Percentiles rank a stretch among this genome's conserved stretches.
Conservation (phyloP, 1,139 yeast species). For the Hemisphaericaspora xylanilytica region DNA sequence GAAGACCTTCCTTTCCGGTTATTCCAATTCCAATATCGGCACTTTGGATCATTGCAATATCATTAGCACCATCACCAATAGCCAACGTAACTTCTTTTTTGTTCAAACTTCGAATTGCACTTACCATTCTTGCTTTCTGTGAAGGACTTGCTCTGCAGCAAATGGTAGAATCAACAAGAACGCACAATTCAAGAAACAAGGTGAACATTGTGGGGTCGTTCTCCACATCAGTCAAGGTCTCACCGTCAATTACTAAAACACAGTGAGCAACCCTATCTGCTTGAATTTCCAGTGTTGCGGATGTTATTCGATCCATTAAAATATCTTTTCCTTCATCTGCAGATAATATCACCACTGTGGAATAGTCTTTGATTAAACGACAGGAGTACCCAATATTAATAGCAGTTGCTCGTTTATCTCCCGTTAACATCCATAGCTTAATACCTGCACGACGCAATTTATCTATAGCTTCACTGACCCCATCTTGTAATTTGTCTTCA, state of each 20-base stretch:
- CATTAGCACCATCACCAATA: constrained; percentile 99
- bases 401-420: constrained; percentile 97
- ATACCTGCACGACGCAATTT: constrained; percentile 91
- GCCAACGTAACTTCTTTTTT: constrained; percentile 80
- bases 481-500: constrained; percentile 94
- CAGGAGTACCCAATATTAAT: constrained; percentile 96
- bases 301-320: constrained; percentile 53
- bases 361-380: constrained; percentile 86
- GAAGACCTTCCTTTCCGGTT: constrained; percentile 94
- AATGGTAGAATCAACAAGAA: constrained; percentile 84
- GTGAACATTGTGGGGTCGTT: constrained; percentile 68
- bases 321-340: constrained; percentile 54
- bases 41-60: constrained; percentile 97
- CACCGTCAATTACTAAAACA: constrained; percentile 92
- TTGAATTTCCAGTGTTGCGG: constrained; percentile 57
- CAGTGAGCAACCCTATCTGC: constrained; percentile 84
- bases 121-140: constrained; percentile 89
- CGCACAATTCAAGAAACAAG: constrained; percentile 77
- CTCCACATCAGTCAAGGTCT: constrained; percentile 71
- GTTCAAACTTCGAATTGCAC: constrained; percentile 65
- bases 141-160: constrained; percentile 97
- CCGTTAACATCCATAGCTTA: constrained; percentile 96
- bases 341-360: constrained; percentile 77
- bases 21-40: constrained; percentile 98
- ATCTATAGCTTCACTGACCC: constrained; percentile 92